Conservation (phyloP, 1,284 basidiomycete species). For the Ganoderma sp. region DNA sequence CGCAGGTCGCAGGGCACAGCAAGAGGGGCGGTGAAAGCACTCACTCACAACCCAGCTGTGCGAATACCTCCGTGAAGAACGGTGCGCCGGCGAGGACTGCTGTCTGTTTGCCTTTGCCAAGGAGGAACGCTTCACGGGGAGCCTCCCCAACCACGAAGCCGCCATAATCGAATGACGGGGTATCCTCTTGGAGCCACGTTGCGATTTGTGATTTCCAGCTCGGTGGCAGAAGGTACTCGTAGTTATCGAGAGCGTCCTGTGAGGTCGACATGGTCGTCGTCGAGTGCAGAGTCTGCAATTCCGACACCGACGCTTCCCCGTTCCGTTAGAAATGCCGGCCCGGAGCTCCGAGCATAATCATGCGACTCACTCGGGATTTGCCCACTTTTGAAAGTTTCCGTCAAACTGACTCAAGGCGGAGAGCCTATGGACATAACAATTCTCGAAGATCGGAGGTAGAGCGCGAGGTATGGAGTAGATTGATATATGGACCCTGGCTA, state of each 20-base stretch:
- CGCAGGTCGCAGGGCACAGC: not conserved
- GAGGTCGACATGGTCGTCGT: constrained; percentile 30
- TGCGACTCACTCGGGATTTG: not conserved
- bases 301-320: not conserved
- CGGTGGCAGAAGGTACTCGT: constrained; percentile 83
- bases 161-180: constrained; percentile 96
- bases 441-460: not conserved
- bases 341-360: not conserved
- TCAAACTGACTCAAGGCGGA: not conserved
- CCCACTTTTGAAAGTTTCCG: not conserved
- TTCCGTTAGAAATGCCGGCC: not conserved
- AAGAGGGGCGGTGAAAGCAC: constrained; percentile 41
- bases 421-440: no score
- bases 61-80: constrained; percentile 95
- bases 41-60: constrained; percentile 88
- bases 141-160: constrained; percentile 97
- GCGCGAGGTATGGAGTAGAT: not conserved
- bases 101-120: constrained; percentile 79
- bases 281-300: not conserved
- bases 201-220: constrained; percentile 87
- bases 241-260: constrained; percentile 44
- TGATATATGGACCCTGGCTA: constrained; percentile 1
- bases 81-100: constrained; percentile 95
- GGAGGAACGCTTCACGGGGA: constrained; percentile 84
- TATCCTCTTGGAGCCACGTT: constrained; percentile 92